Conservation (phyloP, 164 flowering plant species). For the Sextonia rubra region DNA sequence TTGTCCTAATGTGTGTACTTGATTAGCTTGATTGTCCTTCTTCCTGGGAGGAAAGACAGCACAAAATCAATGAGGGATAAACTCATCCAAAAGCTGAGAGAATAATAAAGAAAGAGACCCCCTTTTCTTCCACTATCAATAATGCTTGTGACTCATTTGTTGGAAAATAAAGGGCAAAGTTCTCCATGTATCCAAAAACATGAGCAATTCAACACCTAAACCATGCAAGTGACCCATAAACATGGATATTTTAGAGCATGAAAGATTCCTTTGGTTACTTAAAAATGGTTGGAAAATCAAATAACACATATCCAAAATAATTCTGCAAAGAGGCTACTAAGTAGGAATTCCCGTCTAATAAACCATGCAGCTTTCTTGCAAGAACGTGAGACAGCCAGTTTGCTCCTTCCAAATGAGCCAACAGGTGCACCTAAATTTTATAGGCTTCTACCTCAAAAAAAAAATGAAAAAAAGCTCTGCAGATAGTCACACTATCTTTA, state of each 20-base stretch:
- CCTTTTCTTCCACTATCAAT: neutral
- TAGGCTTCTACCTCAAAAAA: neutral
- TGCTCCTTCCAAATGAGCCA: neutral
- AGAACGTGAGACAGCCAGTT: neutral
- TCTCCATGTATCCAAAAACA: neutral
- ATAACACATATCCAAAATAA: neutral
- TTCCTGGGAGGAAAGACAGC: constrained; percentile 38
- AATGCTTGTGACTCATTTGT: no score
- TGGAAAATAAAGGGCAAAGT: neutral
- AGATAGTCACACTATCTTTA: neutral
- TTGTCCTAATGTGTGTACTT: constrained; percentile 32
- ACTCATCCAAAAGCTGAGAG: neutral
- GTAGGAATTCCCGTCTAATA: no score
- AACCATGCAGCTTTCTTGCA: neutral
- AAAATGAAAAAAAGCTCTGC: neutral
- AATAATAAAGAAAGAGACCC: neutral
- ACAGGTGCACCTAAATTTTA: neutral
- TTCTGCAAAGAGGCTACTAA: no score
- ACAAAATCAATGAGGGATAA: neutral
- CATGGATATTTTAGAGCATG: neutral
- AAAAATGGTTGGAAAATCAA: neutral
- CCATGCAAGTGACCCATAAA: neutral
- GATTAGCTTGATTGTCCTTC: constrained; percentile 35
- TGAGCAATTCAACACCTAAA: neutral
- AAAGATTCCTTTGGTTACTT: neutral